Evolutionary conservation across 768 basidiomycete genomes (phyloP), one percentile per base, ranked within the genome.

Genomic region (Grammothele lineata): DNA sequence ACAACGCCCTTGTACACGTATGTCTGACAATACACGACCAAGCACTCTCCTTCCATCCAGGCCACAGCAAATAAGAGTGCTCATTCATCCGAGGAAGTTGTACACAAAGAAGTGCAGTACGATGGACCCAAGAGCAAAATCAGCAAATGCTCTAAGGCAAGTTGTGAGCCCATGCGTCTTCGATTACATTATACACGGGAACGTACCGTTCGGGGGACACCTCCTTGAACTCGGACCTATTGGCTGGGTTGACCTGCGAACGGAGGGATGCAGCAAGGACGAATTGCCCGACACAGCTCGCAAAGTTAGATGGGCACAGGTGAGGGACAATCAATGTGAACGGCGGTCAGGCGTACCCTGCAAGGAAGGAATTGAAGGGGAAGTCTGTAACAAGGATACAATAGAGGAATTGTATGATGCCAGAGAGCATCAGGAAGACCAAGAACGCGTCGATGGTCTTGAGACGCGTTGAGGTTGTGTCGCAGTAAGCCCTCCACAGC

Each of bases 21-120:
- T 37, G 43, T 46, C 49, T 34, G 21, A 40, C 30, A 45, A 22
- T 24, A n/a, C 32, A 35, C 42, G 42, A 23, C 22, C 42, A 33
- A 19, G 7, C 42, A 43, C 32, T 23, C 33, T 17, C 32, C 33
- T 10, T 26, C 25, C 30, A 10, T 21, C 27, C 1, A 19, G 12
- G 9, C 15, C 10, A 4, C 25, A 21, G 40, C 26, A 10, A 17
- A 11, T 15, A 32, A 19, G 17, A 18, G 27, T 18, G 24, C 40
- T 12, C 35, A n/a, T 3, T 57, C 66, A 98, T 65, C 95, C 96
- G 12, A 99, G 77, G 77, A 96, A 98, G 70, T 97, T 97, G 77
- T 85, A 97, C 50, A 96, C 94, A 65, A 98, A 99, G 74, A 97
- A 93, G 67, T 99, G 96, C 26, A 99, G 75, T 32, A 98, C 83